Evolutionary conservation across 371 early-diverging fungal genomes (phyloP), one percentile per base, ranked within the genome.

Genomic region (Syncephalastrum contaminatum): DNA sequence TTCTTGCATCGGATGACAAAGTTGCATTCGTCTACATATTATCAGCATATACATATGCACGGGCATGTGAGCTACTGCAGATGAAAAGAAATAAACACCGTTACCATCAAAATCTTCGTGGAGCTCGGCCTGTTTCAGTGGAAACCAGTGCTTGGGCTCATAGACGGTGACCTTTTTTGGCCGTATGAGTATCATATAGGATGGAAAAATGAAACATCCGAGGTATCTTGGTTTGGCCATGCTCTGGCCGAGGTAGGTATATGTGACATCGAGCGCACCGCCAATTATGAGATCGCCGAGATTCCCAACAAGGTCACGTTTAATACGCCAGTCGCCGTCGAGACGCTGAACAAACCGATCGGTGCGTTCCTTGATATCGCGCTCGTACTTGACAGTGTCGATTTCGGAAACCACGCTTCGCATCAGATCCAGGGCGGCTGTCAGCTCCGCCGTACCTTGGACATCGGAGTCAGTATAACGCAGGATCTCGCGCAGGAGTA

Each of bases 71-170:
- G 8, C 24, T 3, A 20, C 19, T 20, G 24, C n/a, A 7, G 24
- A 7, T 48, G 16, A 24, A 51, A 14, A 58, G 30, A 24, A n/a
- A 48, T 18, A 47, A 43, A 39, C 4, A 22, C 64, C 73, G 56
- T 66, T 69, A 55, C 77, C 81, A 12, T 40, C 30, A 12, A 72
- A 40, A 54, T 80, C 72, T 52, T 72, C 74, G 12, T 30, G 36
- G 21, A 80, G 56, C 40, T 80, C 81, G 22, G 75, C 74, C 18
- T 72, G 60, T 1, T 71, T 60, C 6, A 84, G 59, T 0, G 85
- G 83, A 45, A 84, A 70, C 85, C 85, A 84, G 46, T 82, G 79
- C 21, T 79, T 76, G 0, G 83, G 78, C 52, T 81, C 83, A 39
- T 82, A 84, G 5, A 55, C 53, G 6, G 63, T 77, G 5, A 66